Evolutionary conservation across 1,139 yeast genomes (phyloP).

Genomic region (Protomyces pachydermus): DNA sequence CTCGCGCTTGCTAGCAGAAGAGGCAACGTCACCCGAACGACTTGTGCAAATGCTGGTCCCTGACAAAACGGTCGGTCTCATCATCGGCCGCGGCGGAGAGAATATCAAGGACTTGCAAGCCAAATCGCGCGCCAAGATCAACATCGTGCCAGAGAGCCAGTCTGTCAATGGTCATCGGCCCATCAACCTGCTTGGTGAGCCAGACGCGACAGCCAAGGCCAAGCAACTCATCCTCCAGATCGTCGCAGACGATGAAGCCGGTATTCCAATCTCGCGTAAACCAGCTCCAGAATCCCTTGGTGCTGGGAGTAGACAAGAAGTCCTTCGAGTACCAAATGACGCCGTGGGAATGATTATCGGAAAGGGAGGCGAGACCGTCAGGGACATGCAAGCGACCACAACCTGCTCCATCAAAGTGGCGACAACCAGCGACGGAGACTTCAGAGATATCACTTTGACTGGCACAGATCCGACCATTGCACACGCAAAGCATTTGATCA

Average conservation of each 20-base stretch:
- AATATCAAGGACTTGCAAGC: conserved; percentile 32
- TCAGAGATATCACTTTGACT: conserved; percentile 24
- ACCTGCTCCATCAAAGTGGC: conserved; percentile 27
- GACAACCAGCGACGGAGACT: conserved; percentile 13
- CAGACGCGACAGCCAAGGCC: conserved; percentile 28
- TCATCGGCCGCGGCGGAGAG: conserved; percentile 33
- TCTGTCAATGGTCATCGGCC: conserved; percentile 30
- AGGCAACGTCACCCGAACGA: conserved; percentile 25
- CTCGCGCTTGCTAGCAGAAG: conserved; percentile 9
- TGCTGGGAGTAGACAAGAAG: conserved; percentile 16
- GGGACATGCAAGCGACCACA: conserved; percentile 26
- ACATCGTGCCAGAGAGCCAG: conserved; percentile 29
- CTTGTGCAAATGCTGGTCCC: conserved; percentile 29
- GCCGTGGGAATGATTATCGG: conserved; percentile 30
- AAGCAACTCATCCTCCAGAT: conserved; percentile 28
- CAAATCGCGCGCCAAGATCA: conserved; percentile 29
- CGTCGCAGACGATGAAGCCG: conserved; percentile 27
- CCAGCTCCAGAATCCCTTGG: conserved; percentile 23
- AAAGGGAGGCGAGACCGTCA: conserved; percentile 28
- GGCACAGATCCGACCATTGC: conserved; percentile 29
- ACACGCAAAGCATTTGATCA: conserved; percentile 22
- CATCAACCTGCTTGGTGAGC: conserved; percentile 28
- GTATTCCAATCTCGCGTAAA: conserved; percentile 19
- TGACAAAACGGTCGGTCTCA: conserved; percentile 31
- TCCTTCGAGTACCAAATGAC: conserved; percentile 25